Base-by-base conservation (phyloP, 140 eudicot species). In the Flaveria floridana region DNA sequence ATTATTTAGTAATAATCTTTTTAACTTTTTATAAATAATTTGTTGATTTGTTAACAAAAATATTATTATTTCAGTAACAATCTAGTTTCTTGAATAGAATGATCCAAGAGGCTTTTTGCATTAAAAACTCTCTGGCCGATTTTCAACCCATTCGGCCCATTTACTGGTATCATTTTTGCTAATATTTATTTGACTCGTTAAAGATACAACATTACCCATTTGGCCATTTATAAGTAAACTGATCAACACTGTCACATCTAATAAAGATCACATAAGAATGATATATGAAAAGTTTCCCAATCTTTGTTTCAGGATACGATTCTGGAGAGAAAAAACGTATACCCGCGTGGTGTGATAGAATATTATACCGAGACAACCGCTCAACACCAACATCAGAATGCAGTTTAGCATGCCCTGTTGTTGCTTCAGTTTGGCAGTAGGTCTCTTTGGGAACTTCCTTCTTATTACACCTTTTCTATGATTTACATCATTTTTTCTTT, bases 321-420 rank as follows among this genome's bases (percentile, higher is more conserved):
- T 90, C 99, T 7, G 99, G 99, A 59, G 99, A 93, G 86, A 93
- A 93, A 87, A 93, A 90, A 79, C 89, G 99, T 18, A 93, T 93
- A 68, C 99, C 99, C 2, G 99, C 99, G 0, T 93, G 99, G 99
- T 93, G 99, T 69, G 99, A 93, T 67, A 82, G 99, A 78, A 76
- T 93, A 72, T 83, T 93, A 47, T 90, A 88, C 68, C 86, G 99
- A 76, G 99, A 93, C 82, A 90, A 84, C 52, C 87, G 99, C 4
- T 46, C 83, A 16, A 51, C 80, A 62, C 89, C 88, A 57, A 68
- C 87, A 51, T 73, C 88, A 6, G 94, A 84, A 41, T 93, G 99
- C 81, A 84, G 94, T 76, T 85, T 93, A 75, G 91, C 87, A 83
- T 93, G 99, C 78, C 99, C 99, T 30, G 85, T 93, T 30, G 87